These are phyloP conservation scores for Diddensiella santjacobensis DNA, from an alignment of 805 yeast genomes.

Conservation along the genomic window DNA sequence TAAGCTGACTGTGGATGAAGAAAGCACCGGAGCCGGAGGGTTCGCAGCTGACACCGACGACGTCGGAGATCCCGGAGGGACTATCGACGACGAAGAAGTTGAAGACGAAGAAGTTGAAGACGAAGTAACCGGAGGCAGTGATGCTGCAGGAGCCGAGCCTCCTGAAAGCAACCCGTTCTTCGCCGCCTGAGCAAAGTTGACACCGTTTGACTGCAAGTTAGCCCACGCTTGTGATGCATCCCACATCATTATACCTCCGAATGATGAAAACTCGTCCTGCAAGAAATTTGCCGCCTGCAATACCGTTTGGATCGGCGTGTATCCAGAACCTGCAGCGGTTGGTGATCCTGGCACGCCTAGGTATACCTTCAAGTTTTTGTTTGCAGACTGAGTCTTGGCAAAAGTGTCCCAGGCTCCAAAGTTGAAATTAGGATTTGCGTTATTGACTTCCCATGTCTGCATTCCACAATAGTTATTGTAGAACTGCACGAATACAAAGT, in stretches of 20 bases:
- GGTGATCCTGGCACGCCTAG: conserved; percentile 59
- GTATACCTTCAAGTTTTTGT: conserved; percentile 50
- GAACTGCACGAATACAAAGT: conserved; percentile 62
- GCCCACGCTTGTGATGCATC: conserved; percentile 65
- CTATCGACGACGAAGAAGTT: conserved; percentile 40
- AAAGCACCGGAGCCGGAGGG: conserved; percentile 2
- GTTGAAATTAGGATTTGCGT: conserved; percentile 35
- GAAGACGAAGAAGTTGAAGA: conserved; percentile 1
- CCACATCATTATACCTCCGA: conserved; percentile 78
- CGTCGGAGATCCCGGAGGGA: conserved; percentile 4
- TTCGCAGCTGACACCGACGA: not conserved
- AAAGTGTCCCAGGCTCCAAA: conserved; percentile 50
- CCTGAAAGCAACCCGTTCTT: conserved; percentile 38
- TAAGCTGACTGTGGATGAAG: conserved; percentile 1
- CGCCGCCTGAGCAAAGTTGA: conserved; percentile 43
- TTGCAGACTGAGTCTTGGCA: conserved; percentile 45
- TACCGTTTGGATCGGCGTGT: conserved; percentile 33
- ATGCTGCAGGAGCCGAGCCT: conserved; percentile 1
- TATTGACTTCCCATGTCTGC: conserved; percentile 21
- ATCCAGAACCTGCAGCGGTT: conserved; percentile 56
- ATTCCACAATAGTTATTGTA: conserved; percentile 54
- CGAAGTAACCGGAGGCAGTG: conserved; percentile 1
- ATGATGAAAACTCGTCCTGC: conserved; percentile 30
- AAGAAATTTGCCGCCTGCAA: conserved; percentile 20
- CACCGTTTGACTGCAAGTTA: conserved; percentile 41